Conservation (phyloP, 2,329 filamentous ascomycete genomes). For the Cordyceps cicadae region DNA sequence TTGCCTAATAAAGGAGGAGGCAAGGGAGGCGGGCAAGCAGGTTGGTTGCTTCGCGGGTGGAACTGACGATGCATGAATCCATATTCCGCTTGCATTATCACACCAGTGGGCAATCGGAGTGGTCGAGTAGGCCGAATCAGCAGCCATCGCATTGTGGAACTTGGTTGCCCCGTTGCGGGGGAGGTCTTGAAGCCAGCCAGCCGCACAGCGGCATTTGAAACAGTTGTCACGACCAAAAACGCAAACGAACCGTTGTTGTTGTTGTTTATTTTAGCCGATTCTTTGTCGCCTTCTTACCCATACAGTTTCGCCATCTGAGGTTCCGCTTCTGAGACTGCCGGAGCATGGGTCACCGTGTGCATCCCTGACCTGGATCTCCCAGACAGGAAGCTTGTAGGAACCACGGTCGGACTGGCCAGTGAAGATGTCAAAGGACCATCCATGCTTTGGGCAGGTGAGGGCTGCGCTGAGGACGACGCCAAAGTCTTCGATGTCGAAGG, state of each 20-base stretch:
- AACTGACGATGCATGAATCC: background rate
- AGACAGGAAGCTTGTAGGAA: conserved; percentile 52
- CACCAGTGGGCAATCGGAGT: background rate
- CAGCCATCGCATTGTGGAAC: conserved; percentile 4
- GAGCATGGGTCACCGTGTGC: background rate
- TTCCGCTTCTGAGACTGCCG: background rate
- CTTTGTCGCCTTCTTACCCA: conserved; percentile 12
- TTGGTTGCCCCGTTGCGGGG: background rate
- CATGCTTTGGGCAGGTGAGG: conserved; percentile 59
- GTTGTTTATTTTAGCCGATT: conserved; percentile 10
- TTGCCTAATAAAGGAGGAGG: conserved; percentile 5
- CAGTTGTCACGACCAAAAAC: too few species aligned
- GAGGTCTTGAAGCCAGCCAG: background rate
- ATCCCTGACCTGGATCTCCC: conserved; percentile 52
- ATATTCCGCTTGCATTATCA: background rate
- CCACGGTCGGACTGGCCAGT: conserved; percentile 55
- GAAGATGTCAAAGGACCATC: conserved; percentile 63
- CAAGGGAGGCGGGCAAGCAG: background rate
- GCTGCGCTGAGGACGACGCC: conserved; percentile 55
- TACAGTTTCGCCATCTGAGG: background rate
- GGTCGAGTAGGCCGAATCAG: background rate
- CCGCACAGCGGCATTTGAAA: background rate
- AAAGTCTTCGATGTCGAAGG: conserved; percentile 68
- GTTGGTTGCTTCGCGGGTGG: background rate
- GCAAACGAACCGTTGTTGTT: background rate